Base-by-base conservation (phyloP, 768 basidiomycete species). In the Crepidotus variabilis region DNA sequence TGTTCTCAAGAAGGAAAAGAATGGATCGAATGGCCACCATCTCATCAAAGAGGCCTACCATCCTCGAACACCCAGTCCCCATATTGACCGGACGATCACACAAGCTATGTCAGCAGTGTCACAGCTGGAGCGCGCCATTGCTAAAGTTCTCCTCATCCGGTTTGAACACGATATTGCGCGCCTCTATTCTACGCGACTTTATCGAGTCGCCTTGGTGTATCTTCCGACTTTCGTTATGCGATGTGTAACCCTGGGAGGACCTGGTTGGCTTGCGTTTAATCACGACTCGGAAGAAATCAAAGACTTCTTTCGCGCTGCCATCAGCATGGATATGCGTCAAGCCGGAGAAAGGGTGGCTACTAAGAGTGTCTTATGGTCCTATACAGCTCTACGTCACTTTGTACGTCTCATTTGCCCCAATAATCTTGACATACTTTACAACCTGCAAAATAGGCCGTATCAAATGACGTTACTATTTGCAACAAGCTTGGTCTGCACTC, bases 301-400 rank as follows among this genome's bases (percentile, higher is more conserved):
- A 58, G 87, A 90, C 63, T 88, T 87, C 66, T 84, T 89, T 68
- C 77, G 88, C 16, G 77, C 83, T 0, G 80, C 79, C 48, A 81
- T 90, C 58, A 79, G 78, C 57, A 89, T 90, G 87, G 88, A 90
- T 65, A 78, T 90, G 69, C 78, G 88, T 24, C 86, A 90, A 68
- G 85, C 86, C 0, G 88, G 88, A 16, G 88, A 90, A 61, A 78
- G 88, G 28, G 86, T 89, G 18, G 88, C 88, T 7, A 89, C 88
- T 7, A 90, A 88, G 76, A 87, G 85, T 62, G 85, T 89, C 18
- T 70, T 90, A 54, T 90, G 88, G 88, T 86, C 85, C 0, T 90
- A 90, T 69, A 90, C 88, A 1, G 88, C 86, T 32, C 71, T 90
- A 24, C 72, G 88, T 55, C 84, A 90, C 70, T 90, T 90, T 65